Conservation (phyloP, 208 protist genomes). For the Leishmania martiniquensis region DNA sequence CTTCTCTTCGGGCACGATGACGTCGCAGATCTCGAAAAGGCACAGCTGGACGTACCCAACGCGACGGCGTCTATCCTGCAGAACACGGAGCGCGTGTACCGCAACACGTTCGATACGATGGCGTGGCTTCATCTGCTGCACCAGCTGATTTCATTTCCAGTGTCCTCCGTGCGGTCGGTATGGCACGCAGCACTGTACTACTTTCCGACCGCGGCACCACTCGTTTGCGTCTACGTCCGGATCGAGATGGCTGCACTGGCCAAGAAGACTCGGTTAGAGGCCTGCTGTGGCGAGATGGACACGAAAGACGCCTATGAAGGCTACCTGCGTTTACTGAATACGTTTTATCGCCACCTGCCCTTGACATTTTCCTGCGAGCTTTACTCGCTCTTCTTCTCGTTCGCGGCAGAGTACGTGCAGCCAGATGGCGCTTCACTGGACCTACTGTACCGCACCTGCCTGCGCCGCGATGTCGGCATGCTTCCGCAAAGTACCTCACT, state of each 20-base stretch:
- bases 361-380: conserved; percentile 68
- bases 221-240: conserved; percentile 58
- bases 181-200: conserved; percentile 74
- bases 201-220: conserved; percentile 68
- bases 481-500: conserved; percentile 70
- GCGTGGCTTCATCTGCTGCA: conserved; percentile 75
- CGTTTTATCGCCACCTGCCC: conserved; percentile 83
- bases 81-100: conserved; percentile 50
- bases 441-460: conserved; percentile 56
- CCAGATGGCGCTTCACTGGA: conserved; percentile 62
- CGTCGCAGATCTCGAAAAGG: conserved; percentile 21
- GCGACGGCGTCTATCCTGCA: conserved; percentile 53
- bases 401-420: conserved; percentile 59
- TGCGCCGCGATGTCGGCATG: conserved; percentile 76
- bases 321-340: conserved; percentile 75
- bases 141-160: conserved; percentile 62
- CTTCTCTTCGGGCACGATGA: conserved; percentile 23
- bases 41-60: conserved; percentile 55
- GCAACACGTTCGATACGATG: conserved; percentile 57
- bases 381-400: conserved; percentile 80
- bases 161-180: conserved; percentile 61
- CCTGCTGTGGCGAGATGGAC: conserved; percentile 64
- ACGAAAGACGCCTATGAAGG: conserved; percentile 58
- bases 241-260: conserved; percentile 64
- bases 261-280: conserved; percentile 39